phyloP scores from a whole-genome alignment of 176 grass and related monocot species.

The Tuctoria greenei region DNA sequence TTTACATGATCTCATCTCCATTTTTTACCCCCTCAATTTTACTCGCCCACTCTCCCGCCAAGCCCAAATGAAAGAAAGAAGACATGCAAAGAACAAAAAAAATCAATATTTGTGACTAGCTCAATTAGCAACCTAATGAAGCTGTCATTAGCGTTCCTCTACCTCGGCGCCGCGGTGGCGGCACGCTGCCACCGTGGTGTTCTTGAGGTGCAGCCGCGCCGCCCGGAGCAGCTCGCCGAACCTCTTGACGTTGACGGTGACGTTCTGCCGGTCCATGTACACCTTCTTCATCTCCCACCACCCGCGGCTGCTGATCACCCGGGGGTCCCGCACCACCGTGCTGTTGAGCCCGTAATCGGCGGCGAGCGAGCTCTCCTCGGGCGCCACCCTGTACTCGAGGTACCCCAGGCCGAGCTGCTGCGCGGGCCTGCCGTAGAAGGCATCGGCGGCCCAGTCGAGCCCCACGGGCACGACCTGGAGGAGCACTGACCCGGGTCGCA shows the following conservation, averaged over 20 bases:
- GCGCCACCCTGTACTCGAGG: constrained; percentile 72
- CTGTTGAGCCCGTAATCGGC: constrained; percentile 60
- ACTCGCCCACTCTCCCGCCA: not conserved
- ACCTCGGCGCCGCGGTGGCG: constrained; percentile 31
- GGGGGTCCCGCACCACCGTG: constrained; percentile 69
- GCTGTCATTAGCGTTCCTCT: constrained; percentile 35
- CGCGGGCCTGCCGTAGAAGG: constrained; percentile 89
- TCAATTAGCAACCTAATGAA: constrained; percentile 40
- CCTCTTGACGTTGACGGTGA: constrained; percentile 73
- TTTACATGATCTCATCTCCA: constrained; percentile 59
- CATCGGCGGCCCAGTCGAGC: constrained; percentile 84
- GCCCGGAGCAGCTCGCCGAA: constrained; percentile 63
- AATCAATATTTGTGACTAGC: constrained; percentile 34
- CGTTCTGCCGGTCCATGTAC: constrained; percentile 92
- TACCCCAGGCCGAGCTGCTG: constrained; percentile 71
- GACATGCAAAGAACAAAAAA: constrained; percentile 19
- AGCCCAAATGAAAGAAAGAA: constrained; percentile 27
- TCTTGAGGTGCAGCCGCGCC: constrained; percentile 46
- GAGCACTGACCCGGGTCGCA: constrained; percentile 67
- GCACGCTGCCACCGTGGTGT: constrained; percentile 31
- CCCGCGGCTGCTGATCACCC: constrained; percentile 68
- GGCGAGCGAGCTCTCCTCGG: constrained; percentile 85
- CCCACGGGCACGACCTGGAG: constrained; percentile 91
- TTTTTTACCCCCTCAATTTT: constrained; percentile 29
- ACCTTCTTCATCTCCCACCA: constrained; percentile 99